Conservation (phyloP, 495 filamentous ascomycete genomes). For the Aspergillus bertholletiae region DNA sequence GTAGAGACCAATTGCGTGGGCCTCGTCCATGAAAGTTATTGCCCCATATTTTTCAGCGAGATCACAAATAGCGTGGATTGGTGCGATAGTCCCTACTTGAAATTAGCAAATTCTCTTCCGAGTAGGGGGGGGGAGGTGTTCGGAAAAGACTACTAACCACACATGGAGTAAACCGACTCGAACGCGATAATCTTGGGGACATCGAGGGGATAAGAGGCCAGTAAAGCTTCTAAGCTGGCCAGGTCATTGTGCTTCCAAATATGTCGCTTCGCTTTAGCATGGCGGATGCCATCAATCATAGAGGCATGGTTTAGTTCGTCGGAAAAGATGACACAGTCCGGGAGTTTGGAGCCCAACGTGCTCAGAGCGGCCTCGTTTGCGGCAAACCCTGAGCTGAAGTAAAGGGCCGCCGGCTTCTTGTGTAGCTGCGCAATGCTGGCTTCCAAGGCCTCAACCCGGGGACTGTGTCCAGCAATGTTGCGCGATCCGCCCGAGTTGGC, state of each 20-base stretch:
- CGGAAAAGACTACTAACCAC: too few relatives aligned
- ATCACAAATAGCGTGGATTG: constrained; percentile 92
- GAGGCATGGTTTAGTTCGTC: constrained; percentile 96
- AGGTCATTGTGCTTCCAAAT: constrained; percentile 98
- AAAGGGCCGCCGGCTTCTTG: constrained; percentile 83
- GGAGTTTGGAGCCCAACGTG: constrained; percentile 91
- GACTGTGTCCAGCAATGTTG: constrained; percentile 97
- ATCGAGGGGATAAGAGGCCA: constrained; percentile 77
- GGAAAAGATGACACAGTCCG: constrained; percentile 91
- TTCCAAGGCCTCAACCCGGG: constrained; percentile 86
- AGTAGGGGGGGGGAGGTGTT: too few relatives aligned
- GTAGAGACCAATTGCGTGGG: constrained; percentile 99
- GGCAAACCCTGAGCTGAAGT: constrained; percentile 95
- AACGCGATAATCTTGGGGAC: constrained; percentile 98
- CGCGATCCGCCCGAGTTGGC: constrained; percentile 93
- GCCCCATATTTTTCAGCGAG: constrained; percentile 96
- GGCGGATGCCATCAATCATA: constrained; percentile 98
- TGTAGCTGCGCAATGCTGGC: constrained; percentile 80
- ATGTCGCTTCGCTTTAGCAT: constrained; percentile 94
- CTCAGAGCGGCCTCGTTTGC: constrained; percentile 97
- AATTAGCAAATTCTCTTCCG: too few relatives aligned
- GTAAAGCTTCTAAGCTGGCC: constrained; percentile 80
- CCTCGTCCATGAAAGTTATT: constrained; percentile 95
- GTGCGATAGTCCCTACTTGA: constrained; percentile 91
- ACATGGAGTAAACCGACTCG: constrained; percentile 99